phyloP scores from a whole-genome alignment of 768 basidiomycete genomes.

The Leccinum arenicola region DNA sequence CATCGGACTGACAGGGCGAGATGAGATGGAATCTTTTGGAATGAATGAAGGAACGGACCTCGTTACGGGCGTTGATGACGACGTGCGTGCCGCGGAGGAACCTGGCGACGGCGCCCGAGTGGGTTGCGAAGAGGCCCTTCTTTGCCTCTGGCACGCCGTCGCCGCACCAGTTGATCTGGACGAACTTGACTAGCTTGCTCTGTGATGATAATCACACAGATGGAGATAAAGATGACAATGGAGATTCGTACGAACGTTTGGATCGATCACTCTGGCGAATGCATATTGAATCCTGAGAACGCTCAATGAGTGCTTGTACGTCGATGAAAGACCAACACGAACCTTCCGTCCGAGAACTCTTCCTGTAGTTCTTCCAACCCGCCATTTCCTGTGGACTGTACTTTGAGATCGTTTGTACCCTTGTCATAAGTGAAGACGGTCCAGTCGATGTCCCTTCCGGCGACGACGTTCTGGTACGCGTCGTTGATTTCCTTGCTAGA shows the following conservation, averaged over 20 bases:
- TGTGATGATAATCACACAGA: constrained; percentile 25
- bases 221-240: neutral
- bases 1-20: constrained; percentile 59
- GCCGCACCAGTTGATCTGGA: constrained; percentile 97
- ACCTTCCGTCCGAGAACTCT: constrained; percentile 94
- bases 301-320: constrained; percentile 3
- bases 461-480: constrained; percentile 75
- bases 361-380: constrained; percentile 90
- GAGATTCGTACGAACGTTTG: constrained; percentile 54
- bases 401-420: constrained; percentile 82
- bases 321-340: constrained; percentile 20
- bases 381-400: constrained; percentile 82
- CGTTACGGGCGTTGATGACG: constrained; percentile 81
- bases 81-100: constrained; percentile 86
- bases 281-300: constrained; percentile 85
- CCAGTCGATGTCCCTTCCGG: constrained; percentile 70
- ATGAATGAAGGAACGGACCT: constrained; percentile 46
- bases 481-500: constrained; percentile 67
- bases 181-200: constrained; percentile 86
- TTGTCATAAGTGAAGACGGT: constrained; percentile 77
- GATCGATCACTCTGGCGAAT: constrained; percentile 81
- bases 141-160: constrained; percentile 91
- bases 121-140: constrained; percentile 91
- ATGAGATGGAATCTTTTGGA: neutral
- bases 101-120: constrained; percentile 73